Percentiles rank a stretch among this genome's conserved stretches.
phyloP scores from a whole-genome alignment of 768 basidiomycete species.

The Scleroderma bovista region DNA sequence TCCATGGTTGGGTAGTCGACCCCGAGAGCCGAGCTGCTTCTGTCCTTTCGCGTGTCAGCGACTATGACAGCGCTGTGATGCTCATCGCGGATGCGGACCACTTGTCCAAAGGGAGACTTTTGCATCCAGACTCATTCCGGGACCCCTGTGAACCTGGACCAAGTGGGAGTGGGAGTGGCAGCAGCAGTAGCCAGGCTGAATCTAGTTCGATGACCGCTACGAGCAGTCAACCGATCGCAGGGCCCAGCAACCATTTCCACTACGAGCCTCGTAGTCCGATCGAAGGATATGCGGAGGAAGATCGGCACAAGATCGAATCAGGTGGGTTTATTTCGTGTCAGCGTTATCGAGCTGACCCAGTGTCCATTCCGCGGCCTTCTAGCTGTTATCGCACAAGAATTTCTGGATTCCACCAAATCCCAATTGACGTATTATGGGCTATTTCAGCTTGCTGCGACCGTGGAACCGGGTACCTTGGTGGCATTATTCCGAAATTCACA shows the following conservation, averaged over 20 bases:
- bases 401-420: constrained; percentile 66
- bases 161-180: neutral
- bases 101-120: constrained; percentile 55
- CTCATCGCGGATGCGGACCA: constrained; percentile 79
- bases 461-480: constrained; percentile 54
- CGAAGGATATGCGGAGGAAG: constrained; percentile 41
- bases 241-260: constrained; percentile 2
- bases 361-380: neutral
- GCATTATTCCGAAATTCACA: constrained; percentile 91
- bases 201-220: constrained; percentile 6
- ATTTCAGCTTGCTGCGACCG: constrained; percentile 59
- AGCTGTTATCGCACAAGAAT: constrained; percentile 66
- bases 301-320: constrained; percentile 60
- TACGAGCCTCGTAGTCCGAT: constrained; percentile 5
- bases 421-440: constrained; percentile 88
- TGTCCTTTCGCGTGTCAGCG: constrained; percentile 46
- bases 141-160: constrained; percentile 12
- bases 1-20: constrained; percentile 73
- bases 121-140: constrained; percentile 35
- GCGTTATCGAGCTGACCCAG: neutral
- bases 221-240: constrained; percentile 1
- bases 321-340: constrained; percentile 42
- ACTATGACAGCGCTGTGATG: constrained; percentile 72
- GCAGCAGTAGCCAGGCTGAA: constrained; percentile 9
- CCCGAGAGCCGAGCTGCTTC: constrained; percentile 49